Conservation (phyloP, 495 filamentous ascomycete genomes). For the Neurospora sp. region DNA sequence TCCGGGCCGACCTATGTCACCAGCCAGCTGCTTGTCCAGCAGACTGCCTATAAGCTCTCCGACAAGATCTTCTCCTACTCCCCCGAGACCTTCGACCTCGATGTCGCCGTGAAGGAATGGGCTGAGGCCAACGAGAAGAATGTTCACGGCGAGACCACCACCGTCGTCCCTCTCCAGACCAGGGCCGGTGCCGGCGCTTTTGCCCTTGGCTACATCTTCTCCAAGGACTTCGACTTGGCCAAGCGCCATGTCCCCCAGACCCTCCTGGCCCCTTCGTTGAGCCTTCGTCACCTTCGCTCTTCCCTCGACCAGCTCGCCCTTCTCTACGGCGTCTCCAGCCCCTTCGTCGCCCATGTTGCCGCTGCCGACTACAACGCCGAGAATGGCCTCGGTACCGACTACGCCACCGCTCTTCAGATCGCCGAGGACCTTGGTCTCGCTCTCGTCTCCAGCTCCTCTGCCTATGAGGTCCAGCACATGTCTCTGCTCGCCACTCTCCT, state of each 20-base stretch:
- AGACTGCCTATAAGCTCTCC: slow-evolving; percentile 85
- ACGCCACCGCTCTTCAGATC: slow-evolving; percentile 65
- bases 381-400: slow-evolving; percentile 72
- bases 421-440: slow-evolving; percentile 89
- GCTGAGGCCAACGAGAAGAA: slow-evolving; percentile 54
- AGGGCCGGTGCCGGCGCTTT: slow-evolving; percentile 83
- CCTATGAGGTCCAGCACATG: slow-evolving; percentile 93
- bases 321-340: slow-evolving; percentile 80
- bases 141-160: slow-evolving; percentile 67
- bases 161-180: slow-evolving; percentile 72
- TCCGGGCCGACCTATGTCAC: slow-evolving; percentile 84
- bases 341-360: slow-evolving; percentile 88
- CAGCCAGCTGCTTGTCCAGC: slow-evolving; percentile 84
- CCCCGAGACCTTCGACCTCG: slow-evolving; percentile 82
- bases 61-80: slow-evolving; percentile 97
- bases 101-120: slow-evolving; percentile 73
- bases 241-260: slow-evolving; percentile 88
- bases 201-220: slow-evolving; percentile 94
- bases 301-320: slow-evolving; percentile 81
- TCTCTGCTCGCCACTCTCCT: slow-evolving; percentile 78
- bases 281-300: slow-evolving; percentile 68
- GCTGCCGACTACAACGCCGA: slow-evolving; percentile 74
- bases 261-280: slow-evolving; percentile 74
- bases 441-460: slow-evolving; percentile 73
- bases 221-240: slow-evolving; percentile 81